Conservation (phyloP, 176 grass and related monocot genomes). For the Avena insularis region DNA sequence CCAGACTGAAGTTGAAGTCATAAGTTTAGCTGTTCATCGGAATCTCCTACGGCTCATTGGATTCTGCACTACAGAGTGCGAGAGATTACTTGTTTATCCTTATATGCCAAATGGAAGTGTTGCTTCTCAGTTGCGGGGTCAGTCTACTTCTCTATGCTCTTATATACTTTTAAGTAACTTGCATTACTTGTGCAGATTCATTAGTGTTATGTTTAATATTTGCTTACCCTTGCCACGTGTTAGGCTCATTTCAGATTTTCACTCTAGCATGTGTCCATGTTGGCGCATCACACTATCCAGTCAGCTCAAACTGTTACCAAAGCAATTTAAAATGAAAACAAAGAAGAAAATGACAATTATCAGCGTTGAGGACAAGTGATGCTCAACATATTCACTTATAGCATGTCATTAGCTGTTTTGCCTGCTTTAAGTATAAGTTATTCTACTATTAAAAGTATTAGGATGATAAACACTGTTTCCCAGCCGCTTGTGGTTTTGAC, state of each 20-base stretch:
- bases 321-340: slow-evolving; percentile 5
- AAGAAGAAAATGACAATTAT: background rate
- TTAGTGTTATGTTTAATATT: background rate
- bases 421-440: background rate
- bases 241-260: background rate
- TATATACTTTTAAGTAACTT: background rate
- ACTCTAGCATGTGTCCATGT: background rate
- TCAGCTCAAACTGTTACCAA: background rate
- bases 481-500: slow-evolving; percentile 19
- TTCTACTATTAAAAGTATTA: slow-evolving; percentile 11
- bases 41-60: slow-evolving; percentile 92
- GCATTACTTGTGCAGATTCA: slow-evolving; percentile 8
- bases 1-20: slow-evolving; percentile 97
- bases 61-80: slow-evolving; percentile 85
- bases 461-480: background rate
- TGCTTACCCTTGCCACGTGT: background rate
- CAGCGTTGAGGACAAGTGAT: slow-evolving; percentile 1
- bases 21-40: slow-evolving; percentile 95
- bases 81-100: slow-evolving; percentile 93
- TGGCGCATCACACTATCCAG: slow-evolving; percentile 4
- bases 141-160: slow-evolving; percentile 32
- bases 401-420: slow-evolving; percentile 10
- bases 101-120: slow-evolving; percentile 98
- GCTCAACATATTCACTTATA: background rate
- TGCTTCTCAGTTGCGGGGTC: slow-evolving; percentile 93